Base-by-base conservation (phyloP, 179 eudicot species). In the Corrigiola litoralis region DNA sequence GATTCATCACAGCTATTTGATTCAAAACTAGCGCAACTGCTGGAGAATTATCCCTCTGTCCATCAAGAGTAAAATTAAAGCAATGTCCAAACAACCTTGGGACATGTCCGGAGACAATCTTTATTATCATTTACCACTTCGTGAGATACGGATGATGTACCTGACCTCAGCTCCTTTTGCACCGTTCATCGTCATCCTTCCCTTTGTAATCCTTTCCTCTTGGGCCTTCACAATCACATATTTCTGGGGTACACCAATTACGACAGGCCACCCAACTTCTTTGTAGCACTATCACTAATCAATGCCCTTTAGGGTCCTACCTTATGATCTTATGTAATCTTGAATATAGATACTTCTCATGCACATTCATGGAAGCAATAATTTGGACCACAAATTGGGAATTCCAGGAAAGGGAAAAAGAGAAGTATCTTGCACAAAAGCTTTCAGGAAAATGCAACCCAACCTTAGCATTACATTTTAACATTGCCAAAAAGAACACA, bases 381-480 rank as follows among this genome's bases (percentile, higher is more conserved):
- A 23, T 16, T 14, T 24, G 48, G 17, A 62, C 24, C 24, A 6
- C 36, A 7, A 13, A 54, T 25, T 27, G 12, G 38, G 51, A 11
- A 40, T 66, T 34, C 46, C 57, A 57, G 17, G 50, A 58, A 24
- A 42, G 11, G 49, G 17, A 32, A 51, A 57, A 33, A 47, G 20
- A 58, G 11, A 59, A 25, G 53, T 23, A 34, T 67, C 17, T 28
- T 4, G 11, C 59, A 42, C 33, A 42, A 53, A 44, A 42, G 42
- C 23, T 28, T 5, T 20, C 10, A 28, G 17, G 21, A 24, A 65
- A 55, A 49, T 40, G 65, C 61, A 72, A 65, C 51, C 14, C 73
- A 57, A 16, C 38, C 61, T 50, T 63, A 49, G 70, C 57, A 58
- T 75, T 75, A 69, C 74, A 75, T 59, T 49, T 49, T 36, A 58